Evolutionary conservation across 2,329 filamentous ascomycete species (phyloP).

Genomic region (Magnaporthales sp.): DNA sequence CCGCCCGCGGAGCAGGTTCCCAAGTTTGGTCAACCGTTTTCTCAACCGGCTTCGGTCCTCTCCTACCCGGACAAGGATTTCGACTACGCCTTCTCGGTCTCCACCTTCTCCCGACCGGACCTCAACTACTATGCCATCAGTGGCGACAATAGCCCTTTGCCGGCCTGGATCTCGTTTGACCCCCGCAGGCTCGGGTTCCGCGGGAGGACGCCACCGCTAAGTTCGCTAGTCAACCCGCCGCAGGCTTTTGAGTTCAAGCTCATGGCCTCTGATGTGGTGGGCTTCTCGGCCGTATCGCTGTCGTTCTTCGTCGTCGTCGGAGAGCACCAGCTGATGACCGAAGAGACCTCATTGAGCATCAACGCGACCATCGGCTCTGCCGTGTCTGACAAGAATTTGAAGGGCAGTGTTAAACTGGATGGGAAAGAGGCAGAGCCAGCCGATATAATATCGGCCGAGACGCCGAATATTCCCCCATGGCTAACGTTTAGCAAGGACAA

Average conservation of each 20-base stretch:
- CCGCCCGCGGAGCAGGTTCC: constrained; percentile 51
- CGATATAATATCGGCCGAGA: constrained; percentile 42
- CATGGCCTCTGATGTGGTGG: constrained; percentile 71
- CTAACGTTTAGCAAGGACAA: constrained; percentile 54
- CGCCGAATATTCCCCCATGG: constrained; percentile 56
- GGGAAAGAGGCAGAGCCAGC: constrained; percentile 35
- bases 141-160: constrained; percentile 69
- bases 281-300: constrained; percentile 60
- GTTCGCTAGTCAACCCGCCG: constrained; percentile 55
- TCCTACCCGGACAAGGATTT: constrained; percentile 45
- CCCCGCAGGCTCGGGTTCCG: constrained; percentile 53
- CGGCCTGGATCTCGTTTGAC: constrained; percentile 78
- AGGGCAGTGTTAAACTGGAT: constrained; percentile 47
- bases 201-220: constrained; percentile 59
- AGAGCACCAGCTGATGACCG: constrained; percentile 59
- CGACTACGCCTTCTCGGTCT: constrained; percentile 39
- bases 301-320: constrained; percentile 66
- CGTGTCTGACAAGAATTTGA: constrained; percentile 44
- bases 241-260: constrained; percentile 65
- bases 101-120: constrained; percentile 54
- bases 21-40: constrained; percentile 43
- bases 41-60: constrained; percentile 50
- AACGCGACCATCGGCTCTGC: constrained; percentile 45
- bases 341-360: constrained; percentile 44
- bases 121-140: constrained; percentile 72